Conservation (phyloP, 768 basidiomycete species). For the Leccinum variicolor region DNA sequence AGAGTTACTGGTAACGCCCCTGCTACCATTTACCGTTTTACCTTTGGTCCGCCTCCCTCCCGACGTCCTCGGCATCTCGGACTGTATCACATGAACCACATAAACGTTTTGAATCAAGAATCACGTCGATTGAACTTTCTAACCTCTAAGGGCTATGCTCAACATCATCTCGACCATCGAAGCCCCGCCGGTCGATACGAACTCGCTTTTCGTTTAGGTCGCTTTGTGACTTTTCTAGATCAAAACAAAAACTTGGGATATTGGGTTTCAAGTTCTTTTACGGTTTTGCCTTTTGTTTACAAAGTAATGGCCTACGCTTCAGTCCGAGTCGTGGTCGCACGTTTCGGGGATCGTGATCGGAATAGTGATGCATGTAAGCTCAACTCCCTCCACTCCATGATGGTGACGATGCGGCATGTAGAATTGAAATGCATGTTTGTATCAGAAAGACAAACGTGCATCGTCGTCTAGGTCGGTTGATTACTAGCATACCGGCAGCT, state of each 20-base stretch:
- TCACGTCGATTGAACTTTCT: not conserved
- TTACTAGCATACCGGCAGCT: not conserved
- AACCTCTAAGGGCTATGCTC: not conserved
- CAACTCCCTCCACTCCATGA: not conserved
- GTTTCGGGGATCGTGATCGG: not conserved
- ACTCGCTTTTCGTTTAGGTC: not conserved
- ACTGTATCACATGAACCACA: not conserved
- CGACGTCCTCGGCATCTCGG: not conserved
- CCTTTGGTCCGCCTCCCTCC: not conserved
- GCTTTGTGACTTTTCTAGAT: not conserved
- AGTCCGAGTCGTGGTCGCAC: too few relatives aligned
- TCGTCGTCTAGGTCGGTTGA: not conserved
- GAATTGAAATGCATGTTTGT: not conserved
- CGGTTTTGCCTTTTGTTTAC: not conserved
- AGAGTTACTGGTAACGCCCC: too few relatives aligned
- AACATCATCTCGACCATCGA: not conserved
- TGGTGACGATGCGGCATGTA: not conserved
- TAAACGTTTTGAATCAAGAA: not conserved
- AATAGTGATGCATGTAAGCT: not conserved
- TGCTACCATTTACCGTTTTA: not conserved
- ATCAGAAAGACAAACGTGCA: not conserved
- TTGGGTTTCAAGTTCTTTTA: not conserved
- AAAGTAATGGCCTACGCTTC: not conserved
- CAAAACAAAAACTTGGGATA: not conserved
- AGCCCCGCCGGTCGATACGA: not conserved